Percentiles rank a stretch among this genome's conserved stretches.
These are phyloP conservation scores for Mortierella antarctica DNA, from an alignment of 192 early-diverging fungal genomes.

Conservation along the genomic window DNA sequence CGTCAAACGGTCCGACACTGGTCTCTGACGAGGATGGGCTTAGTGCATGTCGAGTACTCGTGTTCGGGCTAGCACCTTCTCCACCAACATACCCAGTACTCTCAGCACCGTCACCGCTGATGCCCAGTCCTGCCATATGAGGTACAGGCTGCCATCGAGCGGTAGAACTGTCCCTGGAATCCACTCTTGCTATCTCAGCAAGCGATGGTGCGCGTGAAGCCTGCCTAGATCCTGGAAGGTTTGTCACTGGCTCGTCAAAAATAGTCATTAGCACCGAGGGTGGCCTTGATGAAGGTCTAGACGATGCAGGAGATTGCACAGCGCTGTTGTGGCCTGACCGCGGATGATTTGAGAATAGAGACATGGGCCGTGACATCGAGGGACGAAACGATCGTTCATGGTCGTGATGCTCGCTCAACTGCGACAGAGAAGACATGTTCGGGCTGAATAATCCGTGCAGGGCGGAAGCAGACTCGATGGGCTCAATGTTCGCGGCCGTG, in stretches of 20 bases:
- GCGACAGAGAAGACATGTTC: neutral
- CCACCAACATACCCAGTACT: neutral
- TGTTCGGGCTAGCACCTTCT: neutral
- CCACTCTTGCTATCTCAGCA: neutral
- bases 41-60: neutral
- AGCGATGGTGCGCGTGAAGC: constrained; percentile 12
- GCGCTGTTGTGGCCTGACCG: constrained; percentile 23
- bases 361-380: neutral
- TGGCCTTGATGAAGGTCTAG: constrained; percentile 9
- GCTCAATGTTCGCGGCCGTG: neutral
- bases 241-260: constrained; percentile 34
- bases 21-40: neutral
- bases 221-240: constrained; percentile 3
- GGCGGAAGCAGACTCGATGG: too few relatives aligned
- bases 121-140: neutral
- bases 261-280: constrained; percentile 34
- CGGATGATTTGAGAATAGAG: constrained; percentile 40
- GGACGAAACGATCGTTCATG: constrained; percentile 3
- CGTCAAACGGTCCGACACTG: constrained; percentile 32
- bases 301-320: constrained; percentile 6
- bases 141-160: neutral
- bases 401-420: constrained; percentile 5
- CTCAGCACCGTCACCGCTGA: neutral
- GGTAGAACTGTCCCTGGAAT: neutral
- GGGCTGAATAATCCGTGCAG: too few relatives aligned